Evolutionary conservation across 2,329 filamentous ascomycete genomes (phyloP).

Genomic region (Tolypocladium tundrense): DNA sequence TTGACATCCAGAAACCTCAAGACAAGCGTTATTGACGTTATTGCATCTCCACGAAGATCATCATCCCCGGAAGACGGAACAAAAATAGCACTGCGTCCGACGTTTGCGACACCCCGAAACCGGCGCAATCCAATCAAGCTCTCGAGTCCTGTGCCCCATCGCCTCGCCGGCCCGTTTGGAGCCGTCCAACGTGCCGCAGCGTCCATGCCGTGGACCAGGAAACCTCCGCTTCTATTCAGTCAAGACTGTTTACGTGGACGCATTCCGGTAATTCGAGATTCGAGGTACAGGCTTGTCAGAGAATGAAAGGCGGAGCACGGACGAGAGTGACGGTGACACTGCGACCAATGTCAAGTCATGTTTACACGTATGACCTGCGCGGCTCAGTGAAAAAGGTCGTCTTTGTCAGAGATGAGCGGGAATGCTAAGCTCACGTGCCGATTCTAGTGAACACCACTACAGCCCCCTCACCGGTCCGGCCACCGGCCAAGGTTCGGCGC

Average conservation of each 20-base stretch:
- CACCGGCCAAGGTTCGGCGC: background rate
- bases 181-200: slow-evolving; percentile 14
- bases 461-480: too few relatives aligned
- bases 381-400: background rate
- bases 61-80: background rate
- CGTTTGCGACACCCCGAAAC: background rate
- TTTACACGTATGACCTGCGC: background rate
- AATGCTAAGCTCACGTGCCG: background rate
- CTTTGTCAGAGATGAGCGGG: background rate
- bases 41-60: background rate
- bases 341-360: background rate
- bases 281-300: background rate
- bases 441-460: background rate
- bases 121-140: background rate
- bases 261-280: background rate
- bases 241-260: background rate
- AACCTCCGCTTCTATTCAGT: background rate
- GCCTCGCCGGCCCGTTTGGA: slow-evolving; percentile 9
- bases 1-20: background rate
- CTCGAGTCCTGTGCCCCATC: background rate
- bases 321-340: background rate
- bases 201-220: slow-evolving; percentile 13
- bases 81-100: background rate
- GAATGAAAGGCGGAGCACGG: background rate
- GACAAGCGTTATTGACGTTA: too few relatives aligned